phyloP scores from a whole-genome alignment of 306 rosid genomes.

The Carpinus viminea region DNA sequence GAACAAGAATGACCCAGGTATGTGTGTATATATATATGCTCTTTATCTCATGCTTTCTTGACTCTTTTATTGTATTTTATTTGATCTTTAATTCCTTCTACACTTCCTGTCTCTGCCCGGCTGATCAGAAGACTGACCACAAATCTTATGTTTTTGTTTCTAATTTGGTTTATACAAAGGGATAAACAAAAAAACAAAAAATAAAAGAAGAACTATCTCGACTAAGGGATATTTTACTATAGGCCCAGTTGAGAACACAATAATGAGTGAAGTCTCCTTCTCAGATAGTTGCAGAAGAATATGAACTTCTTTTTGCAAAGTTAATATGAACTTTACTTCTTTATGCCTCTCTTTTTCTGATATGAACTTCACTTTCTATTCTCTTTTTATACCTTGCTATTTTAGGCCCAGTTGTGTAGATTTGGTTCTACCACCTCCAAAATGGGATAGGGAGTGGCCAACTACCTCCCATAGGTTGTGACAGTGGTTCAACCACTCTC shows the following conservation, averaged over 20 bases:
- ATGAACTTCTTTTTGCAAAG: background rate
- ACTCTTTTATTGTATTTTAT: background rate
- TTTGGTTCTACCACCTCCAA: no score
- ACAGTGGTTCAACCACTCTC: no score
- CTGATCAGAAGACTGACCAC: background rate
- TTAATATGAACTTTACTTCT: background rate
- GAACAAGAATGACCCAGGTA: slow-evolving; percentile 16
- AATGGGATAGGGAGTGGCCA: no score
- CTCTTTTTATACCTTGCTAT: background rate
- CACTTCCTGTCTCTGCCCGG: background rate
- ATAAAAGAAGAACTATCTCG: background rate
- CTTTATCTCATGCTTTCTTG: background rate
- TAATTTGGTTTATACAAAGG: background rate
- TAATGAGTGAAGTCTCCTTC: background rate
- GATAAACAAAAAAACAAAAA: background rate
- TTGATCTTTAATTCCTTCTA: background rate
- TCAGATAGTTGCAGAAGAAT: background rate
- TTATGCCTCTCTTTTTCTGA: background rate
- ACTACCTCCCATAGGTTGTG: no score
- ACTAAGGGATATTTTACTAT: no score
- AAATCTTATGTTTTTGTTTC: background rate
- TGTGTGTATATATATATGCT: background rate
- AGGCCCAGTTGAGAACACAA: no score
- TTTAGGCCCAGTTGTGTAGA: no score
- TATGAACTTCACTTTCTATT: background rate